phyloP scores from a whole-genome alignment of 1,139 yeast species.

The Wickerhamiella pararugosa region DNA sequence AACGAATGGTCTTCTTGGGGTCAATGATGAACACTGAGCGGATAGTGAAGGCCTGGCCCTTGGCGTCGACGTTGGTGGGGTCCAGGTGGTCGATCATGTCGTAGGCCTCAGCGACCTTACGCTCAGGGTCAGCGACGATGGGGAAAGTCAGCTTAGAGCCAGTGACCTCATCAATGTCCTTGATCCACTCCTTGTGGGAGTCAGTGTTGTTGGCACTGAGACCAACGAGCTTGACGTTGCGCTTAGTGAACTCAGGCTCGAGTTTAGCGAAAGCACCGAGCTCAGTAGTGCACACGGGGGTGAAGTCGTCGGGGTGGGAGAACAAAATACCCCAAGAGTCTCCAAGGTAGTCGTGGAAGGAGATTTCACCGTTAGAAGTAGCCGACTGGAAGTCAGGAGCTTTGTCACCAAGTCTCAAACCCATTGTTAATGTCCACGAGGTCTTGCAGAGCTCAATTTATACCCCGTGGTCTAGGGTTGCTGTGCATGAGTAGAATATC shows the following conservation, averaged over 20 bases:
- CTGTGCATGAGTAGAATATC: no score
- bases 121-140: slow-evolving; percentile 69
- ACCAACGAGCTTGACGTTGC: slow-evolving; percentile 75
- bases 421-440: neutral
- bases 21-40: slow-evolving; percentile 83
- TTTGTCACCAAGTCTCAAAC: slow-evolving; percentile 31
- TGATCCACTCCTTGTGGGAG: slow-evolving; percentile 67
- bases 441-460: no score
- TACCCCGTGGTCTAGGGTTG: no score
- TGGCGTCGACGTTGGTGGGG: slow-evolving; percentile 51
- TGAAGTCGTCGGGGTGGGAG: slow-evolving; percentile 89
- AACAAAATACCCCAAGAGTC: slow-evolving; percentile 72
- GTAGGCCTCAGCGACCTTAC: slow-evolving; percentile 66
- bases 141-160: slow-evolving; percentile 69
- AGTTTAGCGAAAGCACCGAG: slow-evolving; percentile 84
- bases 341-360: slow-evolving; percentile 72
- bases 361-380: slow-evolving; percentile 62
- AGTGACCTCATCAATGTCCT: slow-evolving; percentile 70
- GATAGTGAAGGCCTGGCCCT: slow-evolving; percentile 55
- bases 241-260: slow-evolving; percentile 66
- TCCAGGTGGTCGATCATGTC: slow-evolving; percentile 90
- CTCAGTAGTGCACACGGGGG: slow-evolving; percentile 92
- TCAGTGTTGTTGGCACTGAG: slow-evolving; percentile 68
- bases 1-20: slow-evolving; percentile 71
- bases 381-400: slow-evolving; percentile 79